Base-by-base conservation (phyloP, 2,329 filamentous ascomycete genomes). In the Alternaria longipes region DNA sequence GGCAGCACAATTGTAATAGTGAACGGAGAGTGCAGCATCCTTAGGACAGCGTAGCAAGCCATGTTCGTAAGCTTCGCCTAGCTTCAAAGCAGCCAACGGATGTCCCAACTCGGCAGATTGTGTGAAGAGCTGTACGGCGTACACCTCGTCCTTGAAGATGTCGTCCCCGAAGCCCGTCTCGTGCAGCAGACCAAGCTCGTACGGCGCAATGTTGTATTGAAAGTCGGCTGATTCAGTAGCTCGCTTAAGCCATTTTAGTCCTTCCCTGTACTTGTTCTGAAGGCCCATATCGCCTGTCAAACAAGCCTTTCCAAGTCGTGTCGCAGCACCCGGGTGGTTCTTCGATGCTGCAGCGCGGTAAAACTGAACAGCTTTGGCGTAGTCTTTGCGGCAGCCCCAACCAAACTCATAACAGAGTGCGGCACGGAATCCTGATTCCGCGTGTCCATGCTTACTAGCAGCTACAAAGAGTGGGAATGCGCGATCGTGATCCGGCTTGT, bases 31-130 rank as follows among this genome's bases (percentile, higher is more conserved):
- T 2, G 94, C 93, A 2, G 95, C 93, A 77, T 99, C 95, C 54
- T 90, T 89, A 1, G 95, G 95, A 74, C 95, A 99, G 67, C 87
- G 89, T 58, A 98, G 84, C 65, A 89, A 88, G 14, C 95, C 95
- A 74, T 97, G 93, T 81, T 99, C 95, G 76, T 99, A 99, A 0
- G 94, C 94, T 76, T 97, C 93, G n/a, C 95, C 95, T 81, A 99
- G 88, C 54, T 93, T 88, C 79, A 90, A 93, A 72, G 90, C 92
- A 30, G 95, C 94, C 68, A 97, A 91, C 2, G 91, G 83, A 73
- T 99, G 93, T 8, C 94, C 94, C 50, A 99, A 81, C 73, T 98
- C 95, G 1, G 95, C 95, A 9, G 95, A 92, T 74, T 97, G 92
- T 0, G 95, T 98, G 73, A 97, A 96, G 1, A 99, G 84, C 77